A percentile compares a stretch with the other conserved stretches of the same genome.
Evolutionary conservation across 345 rosid genomes (phyloP).

Genomic region (Garcia nutans): DNA sequence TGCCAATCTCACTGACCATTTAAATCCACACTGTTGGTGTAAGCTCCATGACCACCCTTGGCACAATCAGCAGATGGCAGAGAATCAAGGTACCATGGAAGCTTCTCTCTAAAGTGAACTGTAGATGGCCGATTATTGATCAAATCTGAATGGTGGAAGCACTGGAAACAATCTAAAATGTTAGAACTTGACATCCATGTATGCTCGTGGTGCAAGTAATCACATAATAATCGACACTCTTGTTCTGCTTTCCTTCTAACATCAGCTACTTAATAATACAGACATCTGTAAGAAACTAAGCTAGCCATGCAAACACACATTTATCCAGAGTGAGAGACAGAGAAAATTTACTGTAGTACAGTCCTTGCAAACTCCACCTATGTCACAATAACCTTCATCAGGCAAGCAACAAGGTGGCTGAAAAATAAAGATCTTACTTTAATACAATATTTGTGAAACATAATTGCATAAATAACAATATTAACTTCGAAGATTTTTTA

Average conservation of each 20-base stretch:
- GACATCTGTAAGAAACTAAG: neutral
- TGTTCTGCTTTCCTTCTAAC: neutral
- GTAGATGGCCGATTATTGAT: conserved; percentile 47
- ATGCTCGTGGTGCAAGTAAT: neutral
- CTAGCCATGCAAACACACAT: neutral
- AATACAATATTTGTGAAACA: neutral
- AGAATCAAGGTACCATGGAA: conserved; percentile 94
- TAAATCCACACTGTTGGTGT: conserved; percentile 81
- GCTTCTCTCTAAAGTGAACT: conserved; percentile 73
- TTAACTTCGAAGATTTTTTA: neutral
- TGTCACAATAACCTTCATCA: conserved; percentile 63
- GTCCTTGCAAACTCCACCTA: conserved; percentile 79
- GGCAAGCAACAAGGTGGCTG: conserved; percentile 93
- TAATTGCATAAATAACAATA: neutral
- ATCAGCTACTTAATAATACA: neutral
- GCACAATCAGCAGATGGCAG: conserved; percentile 97
- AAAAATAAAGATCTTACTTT: conserved; percentile 7
- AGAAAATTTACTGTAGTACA: conserved; percentile 80
- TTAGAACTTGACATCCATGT: conserved; percentile 21
- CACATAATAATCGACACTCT: neutral
- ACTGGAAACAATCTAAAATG: conserved; percentile 27
- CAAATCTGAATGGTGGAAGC: conserved; percentile 62
- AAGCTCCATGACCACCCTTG: conserved; percentile 98
- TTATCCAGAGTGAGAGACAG: conserved; percentile 1
- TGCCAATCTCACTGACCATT: conserved; percentile 47